Percentiles rank a stretch among this genome's conserved stretches.
Evolutionary conservation across 257 asterid genomes (phyloP).

Genomic region (Solanum paucissectum): DNA sequence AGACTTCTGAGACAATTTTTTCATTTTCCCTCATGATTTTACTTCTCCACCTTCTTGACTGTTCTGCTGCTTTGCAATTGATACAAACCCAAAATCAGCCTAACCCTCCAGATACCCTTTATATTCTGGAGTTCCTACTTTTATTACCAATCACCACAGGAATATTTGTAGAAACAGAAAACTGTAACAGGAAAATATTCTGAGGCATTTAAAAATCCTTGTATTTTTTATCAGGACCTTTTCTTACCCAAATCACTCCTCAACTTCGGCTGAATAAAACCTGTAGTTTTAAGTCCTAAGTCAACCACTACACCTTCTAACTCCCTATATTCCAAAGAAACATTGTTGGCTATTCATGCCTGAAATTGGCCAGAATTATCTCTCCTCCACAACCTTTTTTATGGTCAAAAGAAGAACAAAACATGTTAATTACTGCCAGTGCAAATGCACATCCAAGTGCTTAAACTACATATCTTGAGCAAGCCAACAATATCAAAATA

Average conservation of each 20-base stretch:
- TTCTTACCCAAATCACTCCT: background rate
- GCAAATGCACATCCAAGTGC: background rate
- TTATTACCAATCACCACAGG: background rate
- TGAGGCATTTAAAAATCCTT: background rate
- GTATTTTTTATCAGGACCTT: background rate
- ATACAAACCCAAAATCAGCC: background rate
- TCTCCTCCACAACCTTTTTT: background rate
- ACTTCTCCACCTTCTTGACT: background rate
- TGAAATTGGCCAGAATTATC: background rate
- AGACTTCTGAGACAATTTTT: background rate
- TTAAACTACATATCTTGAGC: background rate
- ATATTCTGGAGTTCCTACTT: background rate
- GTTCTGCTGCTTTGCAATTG: background rate
- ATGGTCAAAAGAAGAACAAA: background rate
- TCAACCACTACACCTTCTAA: background rate
- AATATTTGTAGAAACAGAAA: background rate
- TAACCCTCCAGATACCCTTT: background rate
- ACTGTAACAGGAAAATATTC: background rate
- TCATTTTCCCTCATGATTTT: background rate
- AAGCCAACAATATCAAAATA: background rate
- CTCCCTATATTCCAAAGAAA: background rate
- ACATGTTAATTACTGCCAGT: background rate
- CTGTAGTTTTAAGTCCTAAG: background rate
- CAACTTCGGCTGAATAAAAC: background rate
- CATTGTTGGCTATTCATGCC: background rate